Evolutionary conservation across 2,329 filamentous ascomycete species (phyloP).

Genomic region (Pseudocercospora musae): DNA sequence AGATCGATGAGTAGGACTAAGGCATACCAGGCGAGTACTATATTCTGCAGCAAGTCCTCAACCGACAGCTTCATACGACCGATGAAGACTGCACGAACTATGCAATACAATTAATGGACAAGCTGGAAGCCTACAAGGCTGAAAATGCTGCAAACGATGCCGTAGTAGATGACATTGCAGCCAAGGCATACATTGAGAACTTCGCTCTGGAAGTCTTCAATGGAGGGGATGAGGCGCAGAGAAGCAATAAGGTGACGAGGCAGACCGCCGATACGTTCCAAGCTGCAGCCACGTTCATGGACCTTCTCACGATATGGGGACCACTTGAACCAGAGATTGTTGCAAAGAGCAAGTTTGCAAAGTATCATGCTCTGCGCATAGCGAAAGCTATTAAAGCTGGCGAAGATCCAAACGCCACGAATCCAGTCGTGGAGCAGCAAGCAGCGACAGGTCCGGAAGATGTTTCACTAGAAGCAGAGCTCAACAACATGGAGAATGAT

Average conservation of each 20-base stretch:
- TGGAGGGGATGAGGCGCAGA: slow-evolving; percentile 76
- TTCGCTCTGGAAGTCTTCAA: slow-evolving; percentile 88
- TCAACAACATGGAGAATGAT: slow-evolving; percentile 28
- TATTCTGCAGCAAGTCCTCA: slow-evolving; percentile 87
- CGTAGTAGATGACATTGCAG: slow-evolving; percentile 78
- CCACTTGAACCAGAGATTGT: slow-evolving; percentile 68
- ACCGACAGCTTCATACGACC: slow-evolving; percentile 70
- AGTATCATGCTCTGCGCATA: slow-evolving; percentile 91
- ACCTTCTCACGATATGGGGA: slow-evolving; percentile 82
- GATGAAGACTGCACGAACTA: slow-evolving; percentile 77
- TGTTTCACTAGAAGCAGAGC: slow-evolving; percentile 23
- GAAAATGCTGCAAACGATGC: slow-evolving; percentile 76
- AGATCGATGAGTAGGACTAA: slow-evolving; percentile 5
- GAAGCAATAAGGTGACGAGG: slow-evolving; percentile 61
- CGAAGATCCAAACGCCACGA: slow-evolving; percentile 86
- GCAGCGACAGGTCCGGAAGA: slow-evolving; percentile 3
- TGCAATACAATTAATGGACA: slow-evolving; percentile 84
- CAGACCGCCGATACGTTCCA: slow-evolving; percentile 93
- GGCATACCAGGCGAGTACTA: slow-evolving; percentile 71
- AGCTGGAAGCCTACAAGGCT: slow-evolving; percentile 76
- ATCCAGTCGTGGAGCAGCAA: slow-evolving; percentile 63
- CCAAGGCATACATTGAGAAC: slow-evolving; percentile 89
- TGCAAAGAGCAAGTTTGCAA: slow-evolving; percentile 92
- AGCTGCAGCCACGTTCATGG: slow-evolving; percentile 87
- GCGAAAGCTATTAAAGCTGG: slow-evolving; percentile 86